A percentile compares a stretch with the other conserved stretches of the same genome.
phyloP scores from a whole-genome alignment of 2,329 filamentous ascomycete species.

The Aaosphaeria arxii region DNA sequence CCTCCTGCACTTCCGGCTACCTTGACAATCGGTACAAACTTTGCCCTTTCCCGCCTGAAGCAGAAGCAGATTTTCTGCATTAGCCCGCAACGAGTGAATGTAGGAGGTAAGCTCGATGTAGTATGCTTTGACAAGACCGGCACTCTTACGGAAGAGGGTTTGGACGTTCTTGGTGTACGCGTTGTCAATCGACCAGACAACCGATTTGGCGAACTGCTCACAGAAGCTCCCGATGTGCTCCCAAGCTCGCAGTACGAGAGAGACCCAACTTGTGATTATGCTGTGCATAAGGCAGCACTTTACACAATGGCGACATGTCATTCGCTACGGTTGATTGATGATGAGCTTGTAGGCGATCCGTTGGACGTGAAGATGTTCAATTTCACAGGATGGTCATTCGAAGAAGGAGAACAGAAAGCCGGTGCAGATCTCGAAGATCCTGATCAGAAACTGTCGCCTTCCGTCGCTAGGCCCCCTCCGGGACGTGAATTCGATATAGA shows the following conservation, averaged over 20 bases:
- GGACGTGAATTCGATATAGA: constrained; percentile 57
- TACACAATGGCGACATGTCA: constrained; percentile 98
- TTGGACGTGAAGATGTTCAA: constrained; percentile 98
- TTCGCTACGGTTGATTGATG: constrained; percentile 81
- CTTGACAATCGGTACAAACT: constrained; percentile 93
- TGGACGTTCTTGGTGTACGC: constrained; percentile 87
- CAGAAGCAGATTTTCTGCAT: constrained; percentile 95
- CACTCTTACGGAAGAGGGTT: constrained; percentile 92
- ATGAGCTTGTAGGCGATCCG: constrained; percentile 87
- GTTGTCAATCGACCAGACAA: constrained; percentile 64
- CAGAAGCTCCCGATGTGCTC: constrained; percentile 60
- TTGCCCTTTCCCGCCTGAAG: constrained; percentile 82
- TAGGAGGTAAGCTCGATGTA: constrained; percentile 91
- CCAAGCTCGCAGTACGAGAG: constrained; percentile 54
- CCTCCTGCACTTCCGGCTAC: constrained; percentile 93
- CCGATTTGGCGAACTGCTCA: constrained; percentile 73
- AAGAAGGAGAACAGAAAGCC: constrained; percentile 74
- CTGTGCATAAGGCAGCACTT: constrained; percentile 67
- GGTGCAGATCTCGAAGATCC: constrained; percentile 70
- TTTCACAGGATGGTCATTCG: constrained; percentile 88
- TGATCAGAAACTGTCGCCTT: constrained; percentile 78
- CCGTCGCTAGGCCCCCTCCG: constrained; percentile 77
- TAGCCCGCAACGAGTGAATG: constrained; percentile 93
- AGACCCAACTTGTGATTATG: constrained; percentile 59
- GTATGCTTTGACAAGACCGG: constrained; percentile 99